Base-by-base conservation (phyloP, 2,329 filamentous ascomycete species). In the Talaromyces amestolkiae region DNA sequence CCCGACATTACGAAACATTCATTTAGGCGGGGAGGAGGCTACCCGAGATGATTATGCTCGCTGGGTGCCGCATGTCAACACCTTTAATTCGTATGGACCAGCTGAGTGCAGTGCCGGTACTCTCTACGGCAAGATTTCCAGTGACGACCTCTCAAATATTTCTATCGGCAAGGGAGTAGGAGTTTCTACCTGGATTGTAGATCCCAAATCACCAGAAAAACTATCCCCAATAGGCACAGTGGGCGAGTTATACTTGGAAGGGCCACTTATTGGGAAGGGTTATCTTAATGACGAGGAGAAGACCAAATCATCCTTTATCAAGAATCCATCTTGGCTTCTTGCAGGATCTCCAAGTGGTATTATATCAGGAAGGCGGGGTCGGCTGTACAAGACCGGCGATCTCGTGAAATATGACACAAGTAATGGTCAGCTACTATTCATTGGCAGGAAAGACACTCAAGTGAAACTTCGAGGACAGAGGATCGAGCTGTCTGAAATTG, bases 181-280 rank as follows among this genome's bases (percentile, higher is more conserved):
- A 31, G 27, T 64, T 9, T 49, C 31, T 41, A 45, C 53, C 3
- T 64, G 62, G 62, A 43, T 64, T n/a, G 62, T 64, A n/a, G 53
- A 64, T 64, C 53, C 43, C 84, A 22, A 86, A 91, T 61, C 88
- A 87, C 66, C 93, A 93, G 70, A 87, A 96, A n/a, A 93, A 2
- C 66, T 83, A 19, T 73, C 77, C 0, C 79, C 81, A 0, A 78
- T 82, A 9, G 79, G 79, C 9, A 77, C 74, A 61, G 69, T 73
- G 49, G 75, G 75, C 4, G 75, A 77, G 61, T 70, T 77, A 3
- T 79, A 77, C 75, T 72, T 83, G 0, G 81, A 83, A 66, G 77
- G 79, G 0, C 65, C 72, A 41, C 68, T 76, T 19, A 65, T 79
- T 47, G 81, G 77, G 3, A 74, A 76, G 54, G 82, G 81, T 0